phyloP scores from a whole-genome alignment of 2,329 filamentous ascomycete genomes.

The Beauveria caledonica region DNA sequence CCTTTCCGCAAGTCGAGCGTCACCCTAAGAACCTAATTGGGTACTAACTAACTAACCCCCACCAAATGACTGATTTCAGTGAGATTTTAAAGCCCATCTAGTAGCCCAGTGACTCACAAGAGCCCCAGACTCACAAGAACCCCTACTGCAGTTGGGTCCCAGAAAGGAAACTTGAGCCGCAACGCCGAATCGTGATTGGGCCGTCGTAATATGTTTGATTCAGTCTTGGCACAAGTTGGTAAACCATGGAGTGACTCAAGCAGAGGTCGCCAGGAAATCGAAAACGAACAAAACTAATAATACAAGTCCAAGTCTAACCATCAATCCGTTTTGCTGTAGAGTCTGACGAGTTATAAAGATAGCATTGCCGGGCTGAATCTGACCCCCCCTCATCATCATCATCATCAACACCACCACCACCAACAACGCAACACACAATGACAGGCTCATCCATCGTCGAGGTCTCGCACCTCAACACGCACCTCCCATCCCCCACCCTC shows the following conservation, averaged over 20 bases:
- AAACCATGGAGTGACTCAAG: conserved; percentile 1
- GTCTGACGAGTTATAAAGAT: not conserved
- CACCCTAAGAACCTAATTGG: not conserved
- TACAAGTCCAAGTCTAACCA: no score
- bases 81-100: not conserved
- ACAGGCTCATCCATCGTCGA: conserved; percentile 3
- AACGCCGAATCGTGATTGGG: not conserved
- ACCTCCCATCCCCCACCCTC: conserved; percentile 17
- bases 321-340: no score
- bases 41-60: not conserved
- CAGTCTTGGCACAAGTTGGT: not conserved
- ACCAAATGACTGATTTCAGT: conserved; percentile 4
- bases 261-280: not conserved
- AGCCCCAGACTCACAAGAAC: no score
- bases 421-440: conserved; percentile 2
- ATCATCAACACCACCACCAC: not conserved
- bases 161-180: not conserved
- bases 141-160: not conserved
- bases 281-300: not conserved
- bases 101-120: conserved; percentile 9
- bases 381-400: not conserved
- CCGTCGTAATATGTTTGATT: not conserved
- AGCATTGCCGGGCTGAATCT: not conserved
- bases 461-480: conserved; percentile 17
- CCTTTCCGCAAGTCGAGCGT: not conserved